Evolutionary conservation across 1,139 yeast genomes (phyloP).

Genomic region (Magnusiomyces fungicola): DNA sequence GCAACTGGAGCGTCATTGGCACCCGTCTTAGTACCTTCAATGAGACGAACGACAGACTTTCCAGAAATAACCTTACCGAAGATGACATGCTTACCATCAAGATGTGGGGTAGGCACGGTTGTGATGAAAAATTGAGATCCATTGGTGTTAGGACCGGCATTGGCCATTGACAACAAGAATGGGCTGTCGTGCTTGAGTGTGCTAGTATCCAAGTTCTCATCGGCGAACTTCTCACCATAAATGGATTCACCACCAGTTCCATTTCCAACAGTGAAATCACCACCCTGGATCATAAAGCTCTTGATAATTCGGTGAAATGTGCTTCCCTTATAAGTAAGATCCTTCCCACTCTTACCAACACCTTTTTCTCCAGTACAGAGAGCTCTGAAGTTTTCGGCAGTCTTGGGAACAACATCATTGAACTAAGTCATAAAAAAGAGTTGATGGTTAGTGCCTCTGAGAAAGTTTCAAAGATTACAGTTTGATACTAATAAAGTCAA

Average conservation of each 20-base stretch:
- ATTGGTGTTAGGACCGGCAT: slow-evolving; percentile 90
- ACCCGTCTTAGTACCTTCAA: slow-evolving; percentile 60
- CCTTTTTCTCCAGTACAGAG: slow-evolving; percentile 91
- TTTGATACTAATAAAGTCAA: not conserved
- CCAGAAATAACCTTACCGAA: slow-evolving; percentile 87
- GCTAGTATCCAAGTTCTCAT: slow-evolving; percentile 40
- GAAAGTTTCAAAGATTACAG: not conserved
- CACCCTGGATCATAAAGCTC: slow-evolving; percentile 88
- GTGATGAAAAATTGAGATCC: slow-evolving; percentile 92
- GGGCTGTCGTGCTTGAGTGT: slow-evolving; percentile 69
- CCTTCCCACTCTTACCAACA: slow-evolving; percentile 51
- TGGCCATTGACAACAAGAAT: slow-evolving; percentile 90
- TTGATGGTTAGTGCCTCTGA: not conserved
- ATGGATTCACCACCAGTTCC: slow-evolving; percentile 96
- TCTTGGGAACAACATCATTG: slow-evolving; percentile 59
- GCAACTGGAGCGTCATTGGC: slow-evolving; percentile 53
- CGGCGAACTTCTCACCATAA: slow-evolving; percentile 92
- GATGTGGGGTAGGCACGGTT: slow-evolving; percentile 74
- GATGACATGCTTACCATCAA: slow-evolving; percentile 93
- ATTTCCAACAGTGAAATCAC: slow-evolving; percentile 83
- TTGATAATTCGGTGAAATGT: slow-evolving; percentile 89
- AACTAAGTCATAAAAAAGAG: not conserved
- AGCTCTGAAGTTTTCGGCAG: slow-evolving; percentile 88
- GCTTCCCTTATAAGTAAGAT: slow-evolving; percentile 69
- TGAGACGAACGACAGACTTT: slow-evolving; percentile 65